phyloP scores from a whole-genome alignment of 2,329 filamentous ascomycete species.

The Onygenales sp. region DNA sequence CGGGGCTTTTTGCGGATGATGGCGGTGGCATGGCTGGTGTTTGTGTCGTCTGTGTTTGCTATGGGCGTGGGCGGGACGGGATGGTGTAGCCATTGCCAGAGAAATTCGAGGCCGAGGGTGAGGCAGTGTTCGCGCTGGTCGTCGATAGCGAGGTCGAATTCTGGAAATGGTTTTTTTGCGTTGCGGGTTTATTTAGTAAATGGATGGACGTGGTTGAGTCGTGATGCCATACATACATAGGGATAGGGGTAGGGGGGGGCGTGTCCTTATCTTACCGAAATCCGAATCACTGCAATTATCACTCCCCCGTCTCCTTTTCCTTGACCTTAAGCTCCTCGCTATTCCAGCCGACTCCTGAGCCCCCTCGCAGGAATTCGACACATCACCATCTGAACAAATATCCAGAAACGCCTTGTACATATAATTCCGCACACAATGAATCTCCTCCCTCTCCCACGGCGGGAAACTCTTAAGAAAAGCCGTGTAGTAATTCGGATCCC shows the following conservation, averaged over 20 bases:
- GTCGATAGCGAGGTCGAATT: background rate
- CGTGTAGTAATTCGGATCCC: background rate
- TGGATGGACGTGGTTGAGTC: background rate
- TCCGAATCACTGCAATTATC: background rate
- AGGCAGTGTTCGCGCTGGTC: background rate
- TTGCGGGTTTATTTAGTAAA: background rate
- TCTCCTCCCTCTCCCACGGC: background rate
- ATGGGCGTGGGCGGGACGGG: background rate
- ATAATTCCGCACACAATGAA: background rate
- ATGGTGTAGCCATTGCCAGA: background rate
- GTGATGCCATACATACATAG: too few species aligned
- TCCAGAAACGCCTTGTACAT: background rate
- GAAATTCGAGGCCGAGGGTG: background rate
- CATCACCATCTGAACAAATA: background rate
- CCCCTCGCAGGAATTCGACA: background rate
- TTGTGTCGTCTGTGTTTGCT: background rate
- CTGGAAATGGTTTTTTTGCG: background rate
- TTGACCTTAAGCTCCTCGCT: background rate
- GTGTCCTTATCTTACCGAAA: background rate
- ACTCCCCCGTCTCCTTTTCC: background rate
- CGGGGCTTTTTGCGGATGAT: background rate
- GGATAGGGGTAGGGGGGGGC: too few species aligned
- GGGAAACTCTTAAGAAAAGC: background rate
- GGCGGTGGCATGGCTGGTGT: background rate
- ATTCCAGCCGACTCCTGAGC: background rate